These are phyloP conservation scores for Sugiyamaella qingdaonensis DNA, from an alignment of 805 yeast genomes.

Conservation along the genomic window DNA sequence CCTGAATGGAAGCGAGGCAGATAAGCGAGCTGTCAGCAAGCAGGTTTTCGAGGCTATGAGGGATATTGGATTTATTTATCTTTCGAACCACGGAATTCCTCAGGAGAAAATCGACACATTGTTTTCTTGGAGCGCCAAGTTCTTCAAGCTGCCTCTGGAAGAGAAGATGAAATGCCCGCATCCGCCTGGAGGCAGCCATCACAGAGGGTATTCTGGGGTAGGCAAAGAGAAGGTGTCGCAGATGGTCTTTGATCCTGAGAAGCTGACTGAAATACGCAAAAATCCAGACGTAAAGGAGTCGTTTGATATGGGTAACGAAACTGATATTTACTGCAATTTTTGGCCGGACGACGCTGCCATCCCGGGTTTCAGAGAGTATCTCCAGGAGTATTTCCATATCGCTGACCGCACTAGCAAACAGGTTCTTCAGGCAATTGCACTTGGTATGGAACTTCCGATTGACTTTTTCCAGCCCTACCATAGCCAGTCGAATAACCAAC, in stretches of 20 bases:
- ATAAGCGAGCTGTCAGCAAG: neutral
- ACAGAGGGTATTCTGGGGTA: conserved; percentile 1
- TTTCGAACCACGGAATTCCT: neutral
- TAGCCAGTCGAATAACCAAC: conserved; percentile 1
- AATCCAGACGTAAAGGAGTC: neutral
- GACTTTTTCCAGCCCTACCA: neutral
- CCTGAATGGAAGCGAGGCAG: neutral
- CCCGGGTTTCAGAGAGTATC: neutral
- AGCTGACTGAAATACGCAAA: neutral
- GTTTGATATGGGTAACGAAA: neutral
- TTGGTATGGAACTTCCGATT: neutral
- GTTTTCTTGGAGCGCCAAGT: neutral
- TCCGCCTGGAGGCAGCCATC: conserved; percentile 1
- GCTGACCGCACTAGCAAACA: neutral
- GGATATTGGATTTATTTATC: neutral
- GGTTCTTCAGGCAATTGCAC: neutral
- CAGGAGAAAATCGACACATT: neutral
- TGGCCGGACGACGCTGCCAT: neutral
- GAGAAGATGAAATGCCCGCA: conserved; percentile 4
- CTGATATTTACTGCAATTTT: neutral
- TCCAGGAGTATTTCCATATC: neutral
- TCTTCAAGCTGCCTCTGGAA: neutral
- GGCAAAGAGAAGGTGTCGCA: neutral
- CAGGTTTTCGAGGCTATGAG: conserved; percentile 1
- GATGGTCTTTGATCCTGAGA: neutral